Evolutionary conservation across 148 eudicot species (phyloP).

Genomic region (Silene uniflora): DNA sequence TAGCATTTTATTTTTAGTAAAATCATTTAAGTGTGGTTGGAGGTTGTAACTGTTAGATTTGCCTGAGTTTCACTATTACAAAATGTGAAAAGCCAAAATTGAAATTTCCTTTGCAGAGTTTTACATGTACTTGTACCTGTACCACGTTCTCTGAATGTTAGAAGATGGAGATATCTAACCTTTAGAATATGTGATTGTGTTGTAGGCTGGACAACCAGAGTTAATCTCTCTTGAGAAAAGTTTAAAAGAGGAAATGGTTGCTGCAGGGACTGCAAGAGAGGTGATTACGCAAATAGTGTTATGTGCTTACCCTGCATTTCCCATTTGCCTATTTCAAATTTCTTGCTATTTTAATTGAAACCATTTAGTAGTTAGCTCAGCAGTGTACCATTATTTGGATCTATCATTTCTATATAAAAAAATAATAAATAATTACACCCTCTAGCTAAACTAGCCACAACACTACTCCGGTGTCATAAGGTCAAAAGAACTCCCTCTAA

Average conservation of each 20-base stretch:
- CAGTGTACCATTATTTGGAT: background rate
- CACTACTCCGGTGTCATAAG: no score
- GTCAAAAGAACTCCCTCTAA: background rate
- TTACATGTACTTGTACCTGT: background rate
- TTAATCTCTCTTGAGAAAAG: slow-evolving; percentile 78
- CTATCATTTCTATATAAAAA: background rate
- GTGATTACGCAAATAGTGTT: slow-evolving; percentile 29
- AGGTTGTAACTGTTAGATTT: background rate
- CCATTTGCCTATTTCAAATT: slow-evolving; percentile 1
- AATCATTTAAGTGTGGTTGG: background rate
- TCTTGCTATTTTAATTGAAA: background rate
- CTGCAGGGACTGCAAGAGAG: slow-evolving; percentile 92
- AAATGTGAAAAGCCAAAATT: background rate
- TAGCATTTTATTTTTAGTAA: background rate
- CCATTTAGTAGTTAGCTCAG: background rate
- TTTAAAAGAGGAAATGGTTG: slow-evolving; percentile 66
- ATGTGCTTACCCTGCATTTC: background rate
- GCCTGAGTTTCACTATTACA: background rate
- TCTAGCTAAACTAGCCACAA: background rate
- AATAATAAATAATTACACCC: no score
- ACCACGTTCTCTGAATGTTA: background rate
- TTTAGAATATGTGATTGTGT: slow-evolving; percentile 17
- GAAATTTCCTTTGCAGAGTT: background rate
- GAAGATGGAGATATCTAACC: background rate
- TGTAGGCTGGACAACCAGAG: slow-evolving; percentile 89